A percentile compares a stretch with the other conserved stretches of the same genome.
Evolutionary conservation across 495 filamentous ascomycete genomes (phyloP).

Genomic region (Penicillium tannophilum): DNA sequence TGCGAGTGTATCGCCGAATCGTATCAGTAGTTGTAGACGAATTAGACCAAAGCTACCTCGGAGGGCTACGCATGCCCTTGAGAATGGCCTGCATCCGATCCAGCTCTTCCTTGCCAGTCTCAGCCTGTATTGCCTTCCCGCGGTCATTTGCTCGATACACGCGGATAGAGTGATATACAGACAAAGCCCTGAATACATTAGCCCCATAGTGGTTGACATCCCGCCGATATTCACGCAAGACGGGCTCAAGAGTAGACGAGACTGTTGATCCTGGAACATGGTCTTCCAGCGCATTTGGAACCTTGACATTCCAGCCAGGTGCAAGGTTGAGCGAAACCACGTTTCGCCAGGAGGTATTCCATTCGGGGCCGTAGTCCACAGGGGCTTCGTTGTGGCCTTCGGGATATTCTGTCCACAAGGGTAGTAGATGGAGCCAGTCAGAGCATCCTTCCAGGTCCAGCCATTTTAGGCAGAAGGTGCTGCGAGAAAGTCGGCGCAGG

Average conservation of each 20-base stretch:
- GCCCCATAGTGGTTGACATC: constrained; percentile 30
- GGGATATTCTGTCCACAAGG: constrained; percentile 38
- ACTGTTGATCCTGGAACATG: not conserved
- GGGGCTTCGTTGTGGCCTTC: constrained; percentile 28
- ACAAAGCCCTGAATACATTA: constrained; percentile 23
- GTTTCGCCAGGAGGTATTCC: constrained; percentile 54
- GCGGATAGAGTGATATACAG: constrained; percentile 32
- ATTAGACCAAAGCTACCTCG: not conserved
- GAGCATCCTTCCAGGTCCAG: constrained; percentile 80
- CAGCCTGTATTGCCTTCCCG: constrained; percentile 45
- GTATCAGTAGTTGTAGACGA: not conserved
- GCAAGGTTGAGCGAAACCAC: constrained; percentile 50
- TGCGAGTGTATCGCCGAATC: not conserved
- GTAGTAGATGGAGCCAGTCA: constrained; percentile 68
- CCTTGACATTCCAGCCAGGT: constrained; percentile 39
- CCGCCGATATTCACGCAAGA: constrained; percentile 13
- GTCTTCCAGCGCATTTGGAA: not conserved
- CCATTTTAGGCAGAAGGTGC: constrained; percentile 72
- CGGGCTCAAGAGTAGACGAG: not conserved
- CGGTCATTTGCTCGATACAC: constrained; percentile 25
- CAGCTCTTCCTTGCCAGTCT: constrained; percentile 28
- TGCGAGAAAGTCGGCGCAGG: constrained; percentile 65
- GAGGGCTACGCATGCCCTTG: not conserved
- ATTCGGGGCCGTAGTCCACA: constrained; percentile 45
- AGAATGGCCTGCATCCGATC: not conserved